phyloP scores from a whole-genome alignment of 2,329 filamentous ascomycete genomes.

The Ophiosphaerella narmari region DNA sequence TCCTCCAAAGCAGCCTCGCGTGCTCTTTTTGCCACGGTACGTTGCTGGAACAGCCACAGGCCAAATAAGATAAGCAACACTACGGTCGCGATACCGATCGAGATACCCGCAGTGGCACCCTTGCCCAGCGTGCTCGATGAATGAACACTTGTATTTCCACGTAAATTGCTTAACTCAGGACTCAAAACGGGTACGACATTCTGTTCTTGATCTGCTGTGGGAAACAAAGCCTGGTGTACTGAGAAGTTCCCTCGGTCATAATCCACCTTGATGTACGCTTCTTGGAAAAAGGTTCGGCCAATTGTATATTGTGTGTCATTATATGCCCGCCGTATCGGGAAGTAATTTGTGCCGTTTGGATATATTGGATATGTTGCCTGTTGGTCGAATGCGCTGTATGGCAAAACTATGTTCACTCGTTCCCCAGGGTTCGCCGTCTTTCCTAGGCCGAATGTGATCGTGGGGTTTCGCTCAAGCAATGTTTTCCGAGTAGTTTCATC shows the following conservation, averaged over 20 bases:
- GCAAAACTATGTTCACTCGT: conserved; percentile 46
- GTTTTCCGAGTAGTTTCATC: conserved; percentile 32
- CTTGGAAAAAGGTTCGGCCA: conserved; percentile 69
- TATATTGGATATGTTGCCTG: conserved; percentile 57
- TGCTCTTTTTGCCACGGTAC: neutral
- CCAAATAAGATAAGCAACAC: neutral
- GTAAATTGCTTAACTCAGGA: neutral
- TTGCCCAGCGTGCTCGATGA: neutral
- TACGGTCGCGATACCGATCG: conserved; percentile 1
- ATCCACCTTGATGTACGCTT: conserved; percentile 57
- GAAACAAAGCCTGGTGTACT: conserved; percentile 13
- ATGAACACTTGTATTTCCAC: neutral
- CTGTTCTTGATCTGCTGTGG: conserved; percentile 5
- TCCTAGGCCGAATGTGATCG: conserved; percentile 38
- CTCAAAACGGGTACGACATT: conserved; percentile 5
- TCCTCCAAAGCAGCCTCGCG: neutral
- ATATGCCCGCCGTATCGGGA: conserved; percentile 63
- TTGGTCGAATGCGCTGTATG: conserved; percentile 54
- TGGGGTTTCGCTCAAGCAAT: conserved; percentile 28
- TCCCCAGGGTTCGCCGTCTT: conserved; percentile 29
- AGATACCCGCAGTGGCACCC: conserved; percentile 1
- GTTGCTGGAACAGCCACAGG: neutral
- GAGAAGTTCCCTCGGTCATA: conserved; percentile 49
- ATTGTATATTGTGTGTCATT: conserved; percentile 62
- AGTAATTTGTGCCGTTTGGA: conserved; percentile 67